Percentiles rank a stretch among this genome's conserved stretches.
Evolutionary conservation across 345 rosid species (phyloP).

Genomic region (Corchorus capsularis): DNA sequence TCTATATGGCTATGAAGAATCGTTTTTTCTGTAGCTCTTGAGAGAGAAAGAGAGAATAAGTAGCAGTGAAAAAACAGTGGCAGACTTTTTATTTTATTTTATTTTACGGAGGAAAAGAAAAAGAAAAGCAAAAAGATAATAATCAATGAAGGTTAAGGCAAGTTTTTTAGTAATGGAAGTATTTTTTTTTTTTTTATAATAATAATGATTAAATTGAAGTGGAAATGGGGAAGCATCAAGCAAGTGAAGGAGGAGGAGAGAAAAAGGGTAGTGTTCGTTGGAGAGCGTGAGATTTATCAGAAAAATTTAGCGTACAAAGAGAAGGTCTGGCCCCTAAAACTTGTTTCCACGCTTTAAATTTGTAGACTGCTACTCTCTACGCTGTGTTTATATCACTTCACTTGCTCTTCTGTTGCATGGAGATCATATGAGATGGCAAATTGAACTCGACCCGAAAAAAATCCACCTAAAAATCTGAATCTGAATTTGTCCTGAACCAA

Average conservation of each 20-base stretch:
- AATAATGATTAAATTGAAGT: conserved; percentile 4
- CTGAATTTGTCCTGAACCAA: no score
- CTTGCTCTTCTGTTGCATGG: background rate
- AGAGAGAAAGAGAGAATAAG: background rate
- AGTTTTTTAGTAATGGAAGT: no score
- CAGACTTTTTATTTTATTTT: background rate
- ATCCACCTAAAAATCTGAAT: no score
- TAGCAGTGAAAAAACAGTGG: conserved; percentile 3
- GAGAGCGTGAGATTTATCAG: background rate
- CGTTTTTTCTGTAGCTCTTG: background rate
- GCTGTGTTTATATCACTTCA: background rate
- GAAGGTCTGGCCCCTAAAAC: conserved; percentile 8
- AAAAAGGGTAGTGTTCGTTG: background rate
- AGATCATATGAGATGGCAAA: no score
- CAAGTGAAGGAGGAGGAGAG: background rate
- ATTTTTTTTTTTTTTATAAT: background rate
- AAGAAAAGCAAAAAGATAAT: background rate
- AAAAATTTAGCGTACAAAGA: conserved; percentile 41
- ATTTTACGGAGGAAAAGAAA: background rate
- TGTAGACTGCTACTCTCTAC: background rate
- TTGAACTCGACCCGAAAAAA: no score
- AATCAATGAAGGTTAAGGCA: no score
- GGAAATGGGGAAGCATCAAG: background rate
- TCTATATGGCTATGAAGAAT: background rate
- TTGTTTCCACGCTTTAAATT: background rate